Base-by-base conservation (phyloP, 2,329 filamentous ascomycete species). In the Pestalotiopsis sp. region DNA sequence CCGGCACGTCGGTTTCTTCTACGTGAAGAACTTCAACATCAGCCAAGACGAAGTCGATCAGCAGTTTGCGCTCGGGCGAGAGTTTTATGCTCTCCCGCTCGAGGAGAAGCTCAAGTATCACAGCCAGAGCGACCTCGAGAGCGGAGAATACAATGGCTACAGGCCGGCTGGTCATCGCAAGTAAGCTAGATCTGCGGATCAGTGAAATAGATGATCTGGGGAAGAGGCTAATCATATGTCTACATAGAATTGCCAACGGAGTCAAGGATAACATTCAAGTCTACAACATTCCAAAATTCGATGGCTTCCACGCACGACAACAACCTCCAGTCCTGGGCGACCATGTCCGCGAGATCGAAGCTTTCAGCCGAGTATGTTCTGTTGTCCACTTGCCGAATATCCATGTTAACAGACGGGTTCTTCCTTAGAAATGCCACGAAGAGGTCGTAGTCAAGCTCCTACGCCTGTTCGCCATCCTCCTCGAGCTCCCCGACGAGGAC, bases 1-100 rank as follows among this genome's bases (percentile, higher is more conserved):
- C 20, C 73, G 73, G 0, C 73, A 77, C 58, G 75, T 76, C 49
- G 85, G 85, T 4, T 87, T 90, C 79, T 90, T 90, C 76, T 89
- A 89, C 68, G 85, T 90, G 1, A 88, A 84, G 68, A 90, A 91
- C 77, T 90, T 87, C 71, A 86, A 85, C 70, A 85, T 90, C 25
- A 80, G 80, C 0, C 88, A 90, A 74, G 85, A 88, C 49, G 83
- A 85, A 39, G 84, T 91, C 0, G 85, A 90, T 68, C 79, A 79
- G 1, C 88, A 91, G 68, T 90, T 90, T 69, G 85, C 87, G 2
- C 80, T 91, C 0, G 88, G 86, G 0, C 83, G 87, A 49, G 82
- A 86, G 36, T 87, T 90, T 72, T 87, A 87, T 73, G 74, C 80
- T 2, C 82, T 91, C 0, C 87, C 88, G 0, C 77, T 86, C 0